phyloP scores from a whole-genome alignment of 495 filamentous ascomycete species.

The Aspergillus ostianus region DNA sequence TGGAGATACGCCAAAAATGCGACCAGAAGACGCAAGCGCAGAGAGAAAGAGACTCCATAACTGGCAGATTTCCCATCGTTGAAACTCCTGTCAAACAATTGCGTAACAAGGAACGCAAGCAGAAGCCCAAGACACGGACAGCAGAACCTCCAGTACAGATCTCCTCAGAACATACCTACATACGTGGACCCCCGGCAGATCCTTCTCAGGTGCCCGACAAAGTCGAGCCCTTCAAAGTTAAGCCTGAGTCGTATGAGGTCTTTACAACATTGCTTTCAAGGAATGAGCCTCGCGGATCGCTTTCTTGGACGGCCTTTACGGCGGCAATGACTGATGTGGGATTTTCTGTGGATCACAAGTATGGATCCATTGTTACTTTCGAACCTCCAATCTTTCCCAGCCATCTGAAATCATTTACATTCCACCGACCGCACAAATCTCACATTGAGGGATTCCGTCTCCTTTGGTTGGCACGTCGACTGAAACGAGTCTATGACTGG shows the following conservation, averaged over 20 bases:
- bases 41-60: neutral
- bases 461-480: conserved; percentile 11
- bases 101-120: conserved; percentile 20
- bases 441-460: conserved; percentile 13
- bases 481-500: conserved; percentile 19
- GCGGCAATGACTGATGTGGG: conserved; percentile 33
- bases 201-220: too few relatives aligned
- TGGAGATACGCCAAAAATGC: conserved; percentile 18
- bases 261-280: conserved; percentile 30
- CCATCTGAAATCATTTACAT: neutral
- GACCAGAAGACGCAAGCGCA: conserved; percentile 16
- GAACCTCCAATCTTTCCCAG: neutral
- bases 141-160: conserved; percentile 16
- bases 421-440: conserved; percentile 15
- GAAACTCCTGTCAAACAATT: conserved; percentile 9
- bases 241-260: conserved; percentile 22
- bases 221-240: conserved; percentile 24
- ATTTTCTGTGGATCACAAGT: conserved; percentile 9
- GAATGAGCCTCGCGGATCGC: conserved; percentile 22
- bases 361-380: conserved; percentile 14
- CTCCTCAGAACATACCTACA: too few relatives aligned
- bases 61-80: conserved; percentile 7
- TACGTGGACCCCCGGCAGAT: too few relatives aligned
- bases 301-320: conserved; percentile 33
- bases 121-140: conserved; percentile 38